A percentile compares a stretch with the other conserved stretches of the same genome.
Evolutionary conservation across 345 rosid species (phyloP).

Genomic region (Dipteronia dyeriana): DNA sequence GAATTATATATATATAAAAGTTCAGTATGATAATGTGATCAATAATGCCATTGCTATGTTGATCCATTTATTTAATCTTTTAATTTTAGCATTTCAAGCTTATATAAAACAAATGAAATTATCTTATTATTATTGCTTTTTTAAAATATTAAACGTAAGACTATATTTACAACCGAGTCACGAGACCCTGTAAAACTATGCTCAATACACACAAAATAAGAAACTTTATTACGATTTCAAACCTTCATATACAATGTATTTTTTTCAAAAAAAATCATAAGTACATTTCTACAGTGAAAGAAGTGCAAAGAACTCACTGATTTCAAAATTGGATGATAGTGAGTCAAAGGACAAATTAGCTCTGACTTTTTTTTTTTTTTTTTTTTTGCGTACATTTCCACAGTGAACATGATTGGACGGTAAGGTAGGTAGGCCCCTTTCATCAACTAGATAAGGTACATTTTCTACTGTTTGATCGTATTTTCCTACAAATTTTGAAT

Average conservation of each 20-base stretch:
- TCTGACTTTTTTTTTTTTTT: constrained; percentile 15
- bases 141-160: too few relatives aligned
- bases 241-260: background rate
- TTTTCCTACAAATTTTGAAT: background rate
- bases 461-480: background rate
- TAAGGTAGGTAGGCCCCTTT: constrained; percentile 34
- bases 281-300: background rate
- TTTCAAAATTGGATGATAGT: background rate
- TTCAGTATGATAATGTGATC: too few relatives aligned
- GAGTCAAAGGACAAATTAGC: background rate
- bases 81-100: too few relatives aligned
- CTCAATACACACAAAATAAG: too few relatives aligned
- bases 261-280: too few relatives aligned
- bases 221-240: background rate
- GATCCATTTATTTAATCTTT: too few relatives aligned
- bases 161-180: too few relatives aligned
- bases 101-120: too few relatives aligned
- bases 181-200: too few relatives aligned
- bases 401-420: constrained; percentile 41
- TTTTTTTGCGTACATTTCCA: background rate
- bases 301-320: background rate
- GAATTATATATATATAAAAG: too few relatives aligned
- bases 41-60: too few relatives aligned
- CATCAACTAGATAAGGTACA: constrained; percentile 18
- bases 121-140: too few relatives aligned